phyloP scores from a whole-genome alignment of 441 rosid species.

The Erodium texanum region DNA sequence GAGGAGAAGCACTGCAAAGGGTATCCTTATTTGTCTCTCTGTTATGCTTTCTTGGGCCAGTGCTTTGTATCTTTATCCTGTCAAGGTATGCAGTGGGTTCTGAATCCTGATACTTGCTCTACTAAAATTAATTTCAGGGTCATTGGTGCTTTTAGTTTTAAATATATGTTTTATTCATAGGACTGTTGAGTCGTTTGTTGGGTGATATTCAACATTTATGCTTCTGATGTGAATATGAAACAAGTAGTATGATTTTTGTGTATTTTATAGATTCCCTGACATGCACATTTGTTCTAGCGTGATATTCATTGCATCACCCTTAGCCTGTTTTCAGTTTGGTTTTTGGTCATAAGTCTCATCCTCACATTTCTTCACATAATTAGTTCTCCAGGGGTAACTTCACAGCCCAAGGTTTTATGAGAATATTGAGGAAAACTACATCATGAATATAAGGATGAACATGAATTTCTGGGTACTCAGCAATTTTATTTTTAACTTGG shows the following conservation, averaged over 20 bases:
- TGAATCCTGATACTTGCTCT: not conserved
- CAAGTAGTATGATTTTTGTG: not conserved
- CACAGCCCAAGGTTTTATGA: not conserved
- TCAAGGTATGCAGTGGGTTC: conserved; percentile 31
- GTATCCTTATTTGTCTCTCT: conserved; percentile 26
- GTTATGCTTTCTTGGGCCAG: conserved; percentile 29
- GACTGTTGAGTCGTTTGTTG: not conserved
- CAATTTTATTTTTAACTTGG: not conserved
- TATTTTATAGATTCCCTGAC: not conserved
- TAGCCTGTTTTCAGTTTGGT: not conserved
- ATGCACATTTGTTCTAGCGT: not conserved
- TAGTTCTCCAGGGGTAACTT: not conserved
- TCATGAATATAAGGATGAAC: not conserved
- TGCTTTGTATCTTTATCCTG: conserved; percentile 27
- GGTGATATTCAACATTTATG: not conserved
- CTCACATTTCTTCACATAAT: not conserved
- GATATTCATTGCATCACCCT: not conserved
- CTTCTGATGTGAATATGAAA: not conserved
- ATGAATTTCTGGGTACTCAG: not conserved
- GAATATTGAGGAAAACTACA: not conserved
- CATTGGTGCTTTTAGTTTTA: not conserved
- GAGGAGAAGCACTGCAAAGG: conserved; percentile 29
- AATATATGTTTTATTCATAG: not conserved
- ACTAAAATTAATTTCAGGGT: not conserved
- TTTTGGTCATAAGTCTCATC: not conserved